phyloP scores from a whole-genome alignment of 2,329 filamentous ascomycete genomes.

The Hortaea werneckii region DNA sequence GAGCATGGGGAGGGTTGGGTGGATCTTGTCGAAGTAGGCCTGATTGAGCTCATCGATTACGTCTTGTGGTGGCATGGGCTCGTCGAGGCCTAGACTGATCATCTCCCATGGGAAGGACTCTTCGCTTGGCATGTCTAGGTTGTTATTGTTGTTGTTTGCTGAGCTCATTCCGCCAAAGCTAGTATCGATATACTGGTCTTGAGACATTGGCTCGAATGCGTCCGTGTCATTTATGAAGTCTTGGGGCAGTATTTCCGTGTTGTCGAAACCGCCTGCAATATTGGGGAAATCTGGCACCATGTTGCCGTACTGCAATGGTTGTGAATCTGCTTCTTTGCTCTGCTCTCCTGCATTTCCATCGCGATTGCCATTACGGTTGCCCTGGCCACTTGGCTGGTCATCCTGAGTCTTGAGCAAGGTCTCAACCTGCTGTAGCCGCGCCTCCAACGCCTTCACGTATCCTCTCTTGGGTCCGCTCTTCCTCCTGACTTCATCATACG shows the following conservation, averaged over 20 bases:
- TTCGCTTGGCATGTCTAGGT: slow-evolving; percentile 9
- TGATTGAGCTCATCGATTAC: slow-evolving; percentile 79
- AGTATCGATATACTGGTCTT: background rate
- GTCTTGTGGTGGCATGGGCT: slow-evolving; percentile 67
- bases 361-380: background rate
- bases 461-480: slow-evolving; percentile 92
- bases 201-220: slow-evolving; percentile 3
- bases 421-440: slow-evolving; percentile 78
- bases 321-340: background rate
- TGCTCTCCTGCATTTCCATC: slow-evolving; percentile 3
- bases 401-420: slow-evolving; percentile 70
- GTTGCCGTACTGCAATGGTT: background rate
- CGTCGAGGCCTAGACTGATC: slow-evolving; percentile 70
- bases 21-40: slow-evolving; percentile 83
- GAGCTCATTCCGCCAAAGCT: slow-evolving; percentile 2
- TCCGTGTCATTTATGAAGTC: background rate
- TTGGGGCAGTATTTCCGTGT: slow-evolving; percentile 6
- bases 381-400: slow-evolving; percentile 11
- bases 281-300: slow-evolving; percentile 11
- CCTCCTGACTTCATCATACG: slow-evolving; percentile 83
- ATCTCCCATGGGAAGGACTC: slow-evolving; percentile 68
- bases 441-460: slow-evolving; percentile 89
- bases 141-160: slow-evolving; percentile 2
- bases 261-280: slow-evolving; percentile 8
- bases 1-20: slow-evolving; percentile 77